Percentiles rank a stretch among this genome's conserved stretches.
These are phyloP conservation scores for Penicillium rolfsii DNA, from an alignment of 2,329 filamentous ascomycete genomes.

Conservation along the genomic window DNA sequence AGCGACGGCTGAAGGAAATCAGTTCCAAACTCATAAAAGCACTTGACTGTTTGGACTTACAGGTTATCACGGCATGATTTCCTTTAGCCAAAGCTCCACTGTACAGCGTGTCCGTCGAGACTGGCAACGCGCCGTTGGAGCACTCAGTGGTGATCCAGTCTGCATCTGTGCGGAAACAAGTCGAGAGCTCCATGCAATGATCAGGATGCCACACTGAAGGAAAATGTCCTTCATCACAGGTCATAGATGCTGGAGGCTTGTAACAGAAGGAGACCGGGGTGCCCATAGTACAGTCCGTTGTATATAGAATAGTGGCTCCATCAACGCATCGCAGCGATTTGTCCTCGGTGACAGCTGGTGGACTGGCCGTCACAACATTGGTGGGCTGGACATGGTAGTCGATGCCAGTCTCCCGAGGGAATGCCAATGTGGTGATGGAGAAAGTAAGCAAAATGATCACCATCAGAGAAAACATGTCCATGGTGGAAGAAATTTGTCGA, in stretches of 20 bases:
- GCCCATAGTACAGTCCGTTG: constrained; percentile 35
- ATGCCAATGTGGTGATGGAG: constrained; percentile 7
- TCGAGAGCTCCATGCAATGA: constrained; percentile 28
- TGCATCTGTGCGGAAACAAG: constrained; percentile 29
- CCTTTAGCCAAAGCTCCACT: constrained; percentile 26
- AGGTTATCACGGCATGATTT: constrained; percentile 23
- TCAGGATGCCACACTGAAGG: constrained; percentile 32
- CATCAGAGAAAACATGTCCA: background rate
- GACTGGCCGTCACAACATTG: constrained; percentile 5
- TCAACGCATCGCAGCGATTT: constrained; percentile 21
- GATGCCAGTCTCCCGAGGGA: constrained; percentile 16
- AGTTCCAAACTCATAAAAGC: background rate
- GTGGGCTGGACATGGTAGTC: background rate
- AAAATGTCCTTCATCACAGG: constrained; percentile 27
- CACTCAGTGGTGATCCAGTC: constrained; percentile 32
- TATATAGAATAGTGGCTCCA: constrained; percentile 29
- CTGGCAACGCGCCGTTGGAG: constrained; percentile 29
- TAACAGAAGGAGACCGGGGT: constrained; percentile 29
- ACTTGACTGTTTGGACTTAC: constrained; percentile 11
- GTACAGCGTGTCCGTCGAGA: constrained; percentile 27
- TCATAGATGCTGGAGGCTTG: constrained; percentile 23
- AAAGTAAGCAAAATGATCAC: constrained; percentile 1
- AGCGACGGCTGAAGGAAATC: constrained; percentile 24
- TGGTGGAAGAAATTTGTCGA: background rate
- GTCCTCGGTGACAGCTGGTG: constrained; percentile 18